Evolutionary conservation across 179 eudicot species (phyloP), one percentile per base, ranked within the genome.

Genomic region (Silene vulgaris): DNA sequence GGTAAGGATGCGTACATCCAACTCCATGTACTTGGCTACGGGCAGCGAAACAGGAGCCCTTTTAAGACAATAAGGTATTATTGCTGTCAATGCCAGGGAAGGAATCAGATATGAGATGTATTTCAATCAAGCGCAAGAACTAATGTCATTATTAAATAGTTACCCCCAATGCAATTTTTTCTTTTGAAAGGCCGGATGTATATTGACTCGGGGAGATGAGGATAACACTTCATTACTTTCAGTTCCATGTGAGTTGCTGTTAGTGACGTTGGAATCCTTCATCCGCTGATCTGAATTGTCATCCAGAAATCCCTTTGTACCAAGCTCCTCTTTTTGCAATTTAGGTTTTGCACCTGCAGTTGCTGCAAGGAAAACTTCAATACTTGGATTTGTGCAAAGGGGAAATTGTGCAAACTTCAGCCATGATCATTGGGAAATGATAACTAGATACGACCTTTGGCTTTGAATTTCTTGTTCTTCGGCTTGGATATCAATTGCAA

Each of bases 121-220:
- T 16, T 48, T 8, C 13, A 59, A 35, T 32, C 16, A 64, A 63
- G 63, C 11, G 66, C n/a, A 29, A 21, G 14, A 11, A 13, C 23
- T 54, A 1, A 48, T 13, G 35, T 29, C 19, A 29, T 16, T 8
- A 19, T 20, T 1, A 32, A 30, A 76, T 71, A 9, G 65, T 56
- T 81, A 84, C 87, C 87, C 87, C 87, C 86, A 84, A 21, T 81
- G 77, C 79, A 84, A 63, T 76, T 79, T 82, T 74, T 68, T 81
- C 79, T 79, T 84, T 77, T 66, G 80, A 30, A 79, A 66, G 12
- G 43, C 81, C 23, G 75, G 83, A 79, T 79, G 84, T 12, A 79
- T 61, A 76, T 81, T 77, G 20, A 32, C 75, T 19, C 50, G 74
- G 26, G 64, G 5, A n/a, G 65, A 30, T 3, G 67, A 40, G 8